Evolutionary conservation across 495 filamentous ascomycete genomes (phyloP), one percentile per base, ranked within the genome.

Genomic region (Penicillium odoratum): DNA sequence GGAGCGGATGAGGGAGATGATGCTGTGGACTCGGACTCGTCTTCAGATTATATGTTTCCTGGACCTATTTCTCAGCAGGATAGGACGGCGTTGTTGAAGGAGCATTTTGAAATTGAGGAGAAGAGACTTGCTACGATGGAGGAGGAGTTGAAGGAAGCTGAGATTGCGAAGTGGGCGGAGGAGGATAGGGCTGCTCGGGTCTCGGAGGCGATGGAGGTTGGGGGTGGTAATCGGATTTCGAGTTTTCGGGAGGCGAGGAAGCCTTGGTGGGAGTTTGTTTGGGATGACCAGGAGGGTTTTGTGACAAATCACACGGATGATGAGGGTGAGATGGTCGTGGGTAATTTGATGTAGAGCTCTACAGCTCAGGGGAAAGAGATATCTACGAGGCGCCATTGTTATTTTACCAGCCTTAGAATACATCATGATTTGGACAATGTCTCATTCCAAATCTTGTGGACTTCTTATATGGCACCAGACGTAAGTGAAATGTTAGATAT

Each of bases 181-280:
- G 33, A 36, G 9, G 33, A 36, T 4, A 9, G 9, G 7, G 33
- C 9, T 9, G 3, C 33, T 36, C 10, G 33, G 33, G 8, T 36
- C 8, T 36, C 33, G 33, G 33, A 36, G 31, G 60, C 63, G 31
- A 51, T 45, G 36, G 28, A 36, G 21, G 15, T 63, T 45, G 51
- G 40, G 56, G 59, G 51, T 21, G 8, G 46, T 18, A 60, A 68
- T 49, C 57, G 53, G 3, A 70, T 66, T 30, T 26, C 31, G 5
- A 55, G 60, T 9, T 48, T 70, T 8, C 26, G 43, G 28, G 63
- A 55, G 0, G 46, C 59, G 47, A 57, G 54, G 13, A 53, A 59
- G 45, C 56, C 63, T 1, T 71, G 66, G 68, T 71, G 66, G 63
- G 63, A 71, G 43, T 69, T 57, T 59, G 62, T 69, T 9, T 69